These are phyloP conservation scores for Ogataea neopini DNA, from an alignment of 805 yeast genomes.

Conservation along the genomic window DNA sequence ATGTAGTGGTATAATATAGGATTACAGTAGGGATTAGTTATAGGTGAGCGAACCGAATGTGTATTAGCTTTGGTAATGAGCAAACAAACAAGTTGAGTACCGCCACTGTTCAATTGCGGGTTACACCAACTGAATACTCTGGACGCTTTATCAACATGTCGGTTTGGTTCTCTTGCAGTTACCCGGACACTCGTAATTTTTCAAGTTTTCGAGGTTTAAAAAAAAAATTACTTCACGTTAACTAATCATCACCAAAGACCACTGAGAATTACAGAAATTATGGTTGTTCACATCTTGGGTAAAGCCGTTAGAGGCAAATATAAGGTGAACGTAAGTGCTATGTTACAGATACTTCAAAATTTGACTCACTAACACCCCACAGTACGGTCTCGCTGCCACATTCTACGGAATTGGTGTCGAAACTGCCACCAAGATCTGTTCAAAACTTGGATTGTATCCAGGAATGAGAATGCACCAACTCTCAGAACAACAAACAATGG, in stretches of 20 bases:
- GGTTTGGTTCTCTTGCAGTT: too few relatives aligned
- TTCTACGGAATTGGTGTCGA: conserved; percentile 84
- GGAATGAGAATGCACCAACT: conserved; percentile 93
- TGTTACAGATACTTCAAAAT: neutral
- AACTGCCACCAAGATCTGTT: conserved; percentile 74
- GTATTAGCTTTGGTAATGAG: too few relatives aligned
- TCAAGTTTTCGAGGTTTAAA: neutral
- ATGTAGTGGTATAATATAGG: neutral
- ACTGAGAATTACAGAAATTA: conserved; percentile 15
- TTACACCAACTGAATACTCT: too few relatives aligned
- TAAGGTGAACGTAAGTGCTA: conserved; percentile 32
- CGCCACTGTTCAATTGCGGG: too few relatives aligned
- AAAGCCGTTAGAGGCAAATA: conserved; percentile 49
- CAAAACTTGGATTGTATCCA: conserved; percentile 90
- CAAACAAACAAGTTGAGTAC: too few relatives aligned
- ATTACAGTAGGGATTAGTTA: too few relatives aligned
- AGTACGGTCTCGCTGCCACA: conserved; percentile 68
- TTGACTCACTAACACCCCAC: conserved; percentile 6
- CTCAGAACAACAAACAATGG: conserved; percentile 81
- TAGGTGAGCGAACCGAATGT: too few relatives aligned
- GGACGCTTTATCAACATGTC: too few relatives aligned
- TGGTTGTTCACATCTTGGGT: conserved; percentile 56
- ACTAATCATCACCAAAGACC: neutral
- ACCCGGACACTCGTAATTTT: too few relatives aligned
- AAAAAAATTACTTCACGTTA: neutral